Evolutionary conservation across 257 asterid species (phyloP), one percentile per base, ranked within the genome.

Genomic region (Ocimum tenuiflorum): DNA sequence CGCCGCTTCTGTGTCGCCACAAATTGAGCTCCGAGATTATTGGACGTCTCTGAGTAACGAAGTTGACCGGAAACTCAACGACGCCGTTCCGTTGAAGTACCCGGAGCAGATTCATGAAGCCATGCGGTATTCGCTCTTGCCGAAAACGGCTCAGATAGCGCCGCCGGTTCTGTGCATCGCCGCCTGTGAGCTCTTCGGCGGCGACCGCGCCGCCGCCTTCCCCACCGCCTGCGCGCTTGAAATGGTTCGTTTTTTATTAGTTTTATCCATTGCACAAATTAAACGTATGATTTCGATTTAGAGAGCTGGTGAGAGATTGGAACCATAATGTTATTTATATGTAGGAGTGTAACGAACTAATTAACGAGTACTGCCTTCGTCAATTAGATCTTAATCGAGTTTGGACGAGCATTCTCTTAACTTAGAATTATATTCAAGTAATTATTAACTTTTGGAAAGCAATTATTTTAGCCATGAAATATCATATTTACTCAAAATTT

Each of bases 141-240:
- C 91, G 0, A 75, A 85, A 63, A 91, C 94, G 23, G 87, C 96
- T 33, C 86, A 86, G 75, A 77, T 96, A 78, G 82, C 96, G 42
- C 94, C 96, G 10, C 91, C 96, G 4, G 87, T 85, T 50, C 85
- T 91, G 96, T 91, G 98, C 67, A 82, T 91, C 35, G 88, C 98
- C 36, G 84, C 95, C 63, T 91, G 95, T 70, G 94, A 91, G 77
- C 91, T 91, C 71, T 82, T 91, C 31, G 96, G 95, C 19, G 91
- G 88, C 12, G 56, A 72, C 67, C 95, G 96, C 24, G 76, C 75
- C 33, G 90, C 91, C 62, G 98, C 98, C 46, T 85, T 83, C 74
- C 96, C 98, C 71, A 91, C 95, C 38, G 98, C 95, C 70, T 91
- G 98, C 70, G 98, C 98, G 11, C 94, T 91, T 15, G 95, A 91